These are phyloP conservation scores for Nitzschia palea DNA, from an alignment of 108 stramenopile species.

Conservation along the genomic window DNA sequence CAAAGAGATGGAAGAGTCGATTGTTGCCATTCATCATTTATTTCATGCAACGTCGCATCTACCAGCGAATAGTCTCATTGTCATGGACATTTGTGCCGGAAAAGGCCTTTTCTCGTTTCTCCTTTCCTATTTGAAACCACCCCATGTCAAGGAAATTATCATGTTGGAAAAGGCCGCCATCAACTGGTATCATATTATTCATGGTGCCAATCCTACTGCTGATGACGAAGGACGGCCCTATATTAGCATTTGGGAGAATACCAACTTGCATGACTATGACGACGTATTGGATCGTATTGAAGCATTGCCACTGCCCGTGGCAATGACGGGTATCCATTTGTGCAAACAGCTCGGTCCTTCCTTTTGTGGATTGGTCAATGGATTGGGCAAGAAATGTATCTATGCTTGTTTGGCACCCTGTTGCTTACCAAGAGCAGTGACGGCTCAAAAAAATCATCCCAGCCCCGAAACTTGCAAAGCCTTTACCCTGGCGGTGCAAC, in stretches of 20 bases:
- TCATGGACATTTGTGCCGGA: conserved; percentile 64
- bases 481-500: conserved; percentile 14
- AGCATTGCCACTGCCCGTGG: conserved; percentile 34
- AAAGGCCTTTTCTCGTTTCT: conserved; percentile 73
- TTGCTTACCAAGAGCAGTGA: conserved; percentile 61
- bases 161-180: conserved; percentile 70
- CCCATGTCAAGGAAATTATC: conserved; percentile 39
- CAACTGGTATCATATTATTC: conserved; percentile 60
- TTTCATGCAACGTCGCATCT: not conserved
- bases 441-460: conserved; percentile 23
- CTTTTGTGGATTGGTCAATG: conserved; percentile 59
- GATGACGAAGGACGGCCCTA: conserved; percentile 27
- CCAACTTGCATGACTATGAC: conserved; percentile 70
- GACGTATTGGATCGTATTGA: conserved; percentile 48
- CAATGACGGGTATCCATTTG: conserved; percentile 69
- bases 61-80: conserved; percentile 17
- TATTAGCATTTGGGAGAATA: conserved; percentile 54
- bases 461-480: not conserved
- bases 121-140: conserved; percentile 46
- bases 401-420: conserved; percentile 68
- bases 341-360: conserved; percentile 68
- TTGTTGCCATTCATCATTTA: conserved; percentile 56
- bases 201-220: conserved; percentile 39
- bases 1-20: conserved; percentile 67
- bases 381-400: conserved; percentile 48